These are phyloP conservation scores for Termitomyces sp. DNA, from an alignment of 768 basidiomycete genomes.

Conservation along the genomic window DNA sequence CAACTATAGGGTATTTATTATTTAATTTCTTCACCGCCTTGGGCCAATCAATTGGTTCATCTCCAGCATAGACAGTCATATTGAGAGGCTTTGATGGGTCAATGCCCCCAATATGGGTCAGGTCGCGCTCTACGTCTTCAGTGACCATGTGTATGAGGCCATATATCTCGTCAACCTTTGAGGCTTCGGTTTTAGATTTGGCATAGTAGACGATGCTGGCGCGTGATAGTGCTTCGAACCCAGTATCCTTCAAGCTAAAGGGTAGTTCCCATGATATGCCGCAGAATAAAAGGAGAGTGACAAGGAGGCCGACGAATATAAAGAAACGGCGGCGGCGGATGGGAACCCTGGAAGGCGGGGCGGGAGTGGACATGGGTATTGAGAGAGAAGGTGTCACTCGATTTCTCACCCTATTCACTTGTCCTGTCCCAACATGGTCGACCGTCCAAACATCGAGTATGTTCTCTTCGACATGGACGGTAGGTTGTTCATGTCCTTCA, in stretches of 20 bases:
- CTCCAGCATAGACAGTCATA: conserved; percentile 51
- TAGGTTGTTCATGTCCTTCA: conserved; percentile 16
- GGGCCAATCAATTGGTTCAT: conserved; percentile 38
- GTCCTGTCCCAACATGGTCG: not conserved
- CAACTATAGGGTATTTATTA: conserved; percentile 55
- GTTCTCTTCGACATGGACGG: conserved; percentile 77
- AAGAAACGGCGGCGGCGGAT: conserved; percentile 45
- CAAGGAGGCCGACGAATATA: conserved; percentile 30
- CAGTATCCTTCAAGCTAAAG: conserved; percentile 27
- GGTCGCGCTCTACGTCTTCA: conserved; percentile 34
- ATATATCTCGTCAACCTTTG: conserved; percentile 55
- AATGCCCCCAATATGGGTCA: conserved; percentile 34
- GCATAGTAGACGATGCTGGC: conserved; percentile 35
- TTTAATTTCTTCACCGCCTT: conserved; percentile 37
- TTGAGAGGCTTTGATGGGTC: conserved; percentile 45
- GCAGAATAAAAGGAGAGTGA: conserved; percentile 34
- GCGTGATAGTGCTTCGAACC: conserved; percentile 29
- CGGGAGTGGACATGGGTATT: conserved; percentile 15
- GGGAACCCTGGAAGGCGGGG: conserved; percentile 13
- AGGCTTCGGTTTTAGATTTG: conserved; percentile 20
- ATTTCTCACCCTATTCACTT: not conserved
- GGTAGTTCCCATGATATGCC: conserved; percentile 39
- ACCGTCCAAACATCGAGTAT: conserved; percentile 41
- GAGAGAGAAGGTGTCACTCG: not conserved
- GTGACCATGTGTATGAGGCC: conserved; percentile 67